Conservation (phyloP, 2,329 filamentous ascomycete genomes). For the Pseudopithomyces chartarum region DNA sequence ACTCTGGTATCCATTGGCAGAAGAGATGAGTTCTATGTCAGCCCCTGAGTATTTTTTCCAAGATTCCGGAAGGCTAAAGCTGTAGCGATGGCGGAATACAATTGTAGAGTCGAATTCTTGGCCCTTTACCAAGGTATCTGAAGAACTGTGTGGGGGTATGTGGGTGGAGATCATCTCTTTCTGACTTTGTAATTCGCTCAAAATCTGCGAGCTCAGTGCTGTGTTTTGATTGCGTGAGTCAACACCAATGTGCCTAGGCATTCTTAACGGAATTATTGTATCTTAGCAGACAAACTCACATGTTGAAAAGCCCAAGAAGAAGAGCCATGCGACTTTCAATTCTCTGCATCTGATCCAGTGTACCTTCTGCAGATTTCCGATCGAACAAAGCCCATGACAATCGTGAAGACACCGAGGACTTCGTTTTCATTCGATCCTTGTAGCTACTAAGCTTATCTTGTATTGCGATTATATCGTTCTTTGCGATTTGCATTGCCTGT, state of each 20-base stretch:
- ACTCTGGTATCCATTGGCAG: constrained; percentile 1
- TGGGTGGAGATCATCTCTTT: background rate
- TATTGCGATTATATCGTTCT: background rate
- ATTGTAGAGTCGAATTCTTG: background rate
- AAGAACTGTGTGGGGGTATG: too few relatives aligned
- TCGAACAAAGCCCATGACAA: constrained; percentile 8
- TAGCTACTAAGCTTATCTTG: background rate
- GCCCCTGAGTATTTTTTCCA: background rate
- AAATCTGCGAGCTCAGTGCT: background rate
- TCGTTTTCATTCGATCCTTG: background rate
- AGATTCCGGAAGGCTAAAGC: background rate
- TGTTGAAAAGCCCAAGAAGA: constrained; percentile 1
- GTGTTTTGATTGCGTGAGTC: background rate
- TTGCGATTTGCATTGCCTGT: background rate
- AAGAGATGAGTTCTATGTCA: background rate
- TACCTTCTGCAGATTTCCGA: background rate
- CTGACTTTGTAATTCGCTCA: background rate
- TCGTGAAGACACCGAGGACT: background rate
- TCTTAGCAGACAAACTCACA: background rate
- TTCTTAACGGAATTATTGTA: background rate
- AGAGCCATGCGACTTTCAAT: background rate
- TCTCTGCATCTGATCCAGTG: background rate
- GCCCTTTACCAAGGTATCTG: background rate
- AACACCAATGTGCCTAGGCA: background rate
- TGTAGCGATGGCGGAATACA: background rate